Evolutionary conservation across 179 eudicot species (phyloP).

Genomic region (Gypsophila paniculata): DNA sequence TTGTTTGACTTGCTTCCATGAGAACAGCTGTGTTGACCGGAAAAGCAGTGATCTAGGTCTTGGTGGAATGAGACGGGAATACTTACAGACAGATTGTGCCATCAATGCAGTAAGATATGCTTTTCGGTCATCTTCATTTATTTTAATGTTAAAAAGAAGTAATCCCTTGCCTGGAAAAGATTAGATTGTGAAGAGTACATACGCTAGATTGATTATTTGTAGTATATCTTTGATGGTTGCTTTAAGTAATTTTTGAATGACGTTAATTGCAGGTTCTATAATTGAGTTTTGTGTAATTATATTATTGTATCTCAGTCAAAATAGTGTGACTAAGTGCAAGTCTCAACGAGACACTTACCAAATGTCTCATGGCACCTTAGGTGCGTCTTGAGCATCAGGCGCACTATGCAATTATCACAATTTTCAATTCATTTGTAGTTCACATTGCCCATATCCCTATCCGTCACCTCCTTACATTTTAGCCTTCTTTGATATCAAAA

Average conservation of each 20-base stretch:
- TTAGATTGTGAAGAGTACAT: neutral
- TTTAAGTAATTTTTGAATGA: neutral
- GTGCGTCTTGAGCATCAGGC: too few species aligned
- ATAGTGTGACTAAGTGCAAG: too few species aligned
- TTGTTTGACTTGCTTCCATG: conserved; percentile 15
- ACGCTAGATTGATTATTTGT: neutral
- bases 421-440: too few species aligned
- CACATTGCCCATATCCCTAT: too few species aligned
- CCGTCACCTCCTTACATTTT: too few species aligned
- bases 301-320: neutral
- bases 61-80: conserved; percentile 90
- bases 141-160: neutral
- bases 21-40: conserved; percentile 77
- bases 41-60: conserved; percentile 95
- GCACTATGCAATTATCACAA: too few species aligned
- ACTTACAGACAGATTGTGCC: conserved; percentile 89
- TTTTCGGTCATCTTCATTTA: neutral
- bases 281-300: neutral
- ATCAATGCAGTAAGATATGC: conserved; percentile 52
- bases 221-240: neutral
- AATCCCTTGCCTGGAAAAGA: neutral
- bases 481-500: too few species aligned
- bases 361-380: too few species aligned
- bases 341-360: too few species aligned
- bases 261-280: neutral